These are phyloP conservation scores for Nannizziopsis arthrosporioides DNA, from an alignment of 2,329 filamentous ascomycete species.

Conservation along the genomic window DNA sequence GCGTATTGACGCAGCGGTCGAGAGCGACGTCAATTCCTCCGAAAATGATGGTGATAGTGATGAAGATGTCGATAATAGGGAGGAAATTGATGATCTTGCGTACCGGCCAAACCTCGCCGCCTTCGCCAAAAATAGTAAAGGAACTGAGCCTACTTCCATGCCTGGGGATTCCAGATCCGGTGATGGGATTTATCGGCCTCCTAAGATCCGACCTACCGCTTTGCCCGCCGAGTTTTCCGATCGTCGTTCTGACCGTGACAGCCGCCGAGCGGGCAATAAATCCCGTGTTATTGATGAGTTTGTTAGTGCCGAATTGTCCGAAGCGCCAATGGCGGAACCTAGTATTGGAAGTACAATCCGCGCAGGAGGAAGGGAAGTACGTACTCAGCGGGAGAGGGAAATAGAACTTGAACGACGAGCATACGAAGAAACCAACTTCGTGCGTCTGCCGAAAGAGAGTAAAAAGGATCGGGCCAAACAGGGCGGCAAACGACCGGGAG, in stretches of 20 bases:
- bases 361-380: constrained; percentile 63
- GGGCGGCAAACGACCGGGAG: constrained; percentile 37
- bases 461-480: constrained; percentile 74
- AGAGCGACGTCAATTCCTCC: constrained; percentile 26
- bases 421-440: constrained; percentile 90
- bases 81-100: constrained; percentile 46
- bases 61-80: constrained; percentile 22
- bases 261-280: constrained; percentile 50
- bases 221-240: constrained; percentile 55
- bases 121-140: constrained; percentile 30
- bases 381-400: constrained; percentile 63
- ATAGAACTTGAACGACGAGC: constrained; percentile 66
- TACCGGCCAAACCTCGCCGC: constrained; percentile 50
- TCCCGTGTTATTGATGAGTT: constrained; percentile 89
- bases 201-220: constrained; percentile 71
- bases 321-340: constrained; percentile 69
- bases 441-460: constrained; percentile 69
- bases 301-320: constrained; percentile 69
- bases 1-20: constrained; percentile 24
- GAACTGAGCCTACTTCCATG: constrained; percentile 21
- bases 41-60: constrained; percentile 21
- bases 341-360: constrained; percentile 86
- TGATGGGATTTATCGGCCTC: constrained; percentile 75
- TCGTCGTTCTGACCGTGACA: constrained; percentile 47
- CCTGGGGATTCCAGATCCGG: constrained; percentile 22